Base-by-base conservation (phyloP, 1,284 basidiomycete genomes). In the Volvariella surrecta region DNA sequence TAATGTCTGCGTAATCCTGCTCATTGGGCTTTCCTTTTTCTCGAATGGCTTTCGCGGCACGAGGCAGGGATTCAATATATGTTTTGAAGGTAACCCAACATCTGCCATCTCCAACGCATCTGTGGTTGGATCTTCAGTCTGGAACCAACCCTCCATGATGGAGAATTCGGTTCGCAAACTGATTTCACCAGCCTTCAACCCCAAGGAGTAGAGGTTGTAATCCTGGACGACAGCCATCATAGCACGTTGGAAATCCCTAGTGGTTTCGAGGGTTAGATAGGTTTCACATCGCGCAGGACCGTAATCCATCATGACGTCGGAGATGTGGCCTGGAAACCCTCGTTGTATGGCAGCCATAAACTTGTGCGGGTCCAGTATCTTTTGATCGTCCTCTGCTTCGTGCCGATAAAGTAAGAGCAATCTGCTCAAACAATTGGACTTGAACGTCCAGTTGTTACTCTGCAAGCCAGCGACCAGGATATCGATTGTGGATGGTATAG, bases 151-250 rank as follows among this genome's bases (percentile, higher is more conserved):
- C 15, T 81, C 69, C 9, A 61, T 54, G 45, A 82, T 66, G 3
- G 77, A 71, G 52, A 73, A 80, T 51, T 82, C 79, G 2, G 75
- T 79, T 30, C 64, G 61, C 18, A 72, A 54, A 50, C 82, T 73
- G 40, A 76, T 59, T 8, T 63, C 57, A 1, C 69, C 70, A 22
- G 79, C 58, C 38, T 60, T 63, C 32, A 70, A 50, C 0, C 76
- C 77, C 2, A 82, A 67, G 3, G 62, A 45, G 52, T 70, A 69
- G 2, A 82, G 51, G 54, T 82, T 66, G 30, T 57, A 59, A 51
- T 74, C 66, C 39, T 69, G 61, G 0, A 62, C 63, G 44, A 58
- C 64, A 11, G 58, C 41, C 57, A 75, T 63, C 68, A 82, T 74
- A 3, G 74, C 76, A 2, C 62, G 57, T 46, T 73, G 71, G 50